Conservation (phyloP, 2,329 filamentous ascomycete genomes). For the Fusarium algeriense region DNA sequence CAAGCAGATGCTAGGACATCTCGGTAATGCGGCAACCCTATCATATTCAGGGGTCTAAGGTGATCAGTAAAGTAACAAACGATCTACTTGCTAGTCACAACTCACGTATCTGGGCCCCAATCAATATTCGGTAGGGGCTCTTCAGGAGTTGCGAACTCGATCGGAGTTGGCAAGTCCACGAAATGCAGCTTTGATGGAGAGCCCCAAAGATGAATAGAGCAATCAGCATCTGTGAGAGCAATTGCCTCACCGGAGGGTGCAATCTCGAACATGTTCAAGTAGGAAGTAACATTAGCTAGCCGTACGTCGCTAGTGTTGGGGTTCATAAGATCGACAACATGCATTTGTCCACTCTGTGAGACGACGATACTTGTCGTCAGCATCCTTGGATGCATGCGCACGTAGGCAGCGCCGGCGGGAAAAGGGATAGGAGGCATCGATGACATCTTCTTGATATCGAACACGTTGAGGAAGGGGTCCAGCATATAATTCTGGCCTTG, state of each 20-base stretch:
- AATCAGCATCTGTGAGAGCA: constrained; percentile 82
- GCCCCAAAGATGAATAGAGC: constrained; percentile 87
- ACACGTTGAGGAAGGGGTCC: constrained; percentile 94
- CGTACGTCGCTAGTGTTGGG: constrained; percentile 87
- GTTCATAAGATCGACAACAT: constrained; percentile 96
- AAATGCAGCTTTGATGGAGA: constrained; percentile 88
- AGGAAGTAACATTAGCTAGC: constrained; percentile 81
- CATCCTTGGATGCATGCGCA: constrained; percentile 96
- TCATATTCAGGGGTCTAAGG: constrained; percentile 78
- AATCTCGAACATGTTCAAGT: constrained; percentile 84
- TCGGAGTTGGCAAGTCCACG: constrained; percentile 81
- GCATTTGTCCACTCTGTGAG: constrained; percentile 91
- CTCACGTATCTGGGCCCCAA: constrained; percentile 78
- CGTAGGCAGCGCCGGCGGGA: constrained; percentile 91
- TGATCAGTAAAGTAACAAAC: constrained; percentile 6
- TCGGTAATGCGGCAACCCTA: constrained; percentile 95
- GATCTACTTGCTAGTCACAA: constrained; percentile 10
- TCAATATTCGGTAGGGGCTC: constrained; percentile 71
- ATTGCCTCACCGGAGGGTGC: constrained; percentile 89
- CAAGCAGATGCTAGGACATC: constrained; percentile 89
- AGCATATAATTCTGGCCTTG: constrained; percentile 80
- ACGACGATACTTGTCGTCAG: constrained; percentile 94
- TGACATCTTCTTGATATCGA: constrained; percentile 90
- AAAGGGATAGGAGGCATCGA: constrained; percentile 92
- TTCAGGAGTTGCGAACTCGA: constrained; percentile 79